Base-by-base conservation (phyloP, 2,329 filamentous ascomycete species). In the Aschersonia sp. region DNA sequence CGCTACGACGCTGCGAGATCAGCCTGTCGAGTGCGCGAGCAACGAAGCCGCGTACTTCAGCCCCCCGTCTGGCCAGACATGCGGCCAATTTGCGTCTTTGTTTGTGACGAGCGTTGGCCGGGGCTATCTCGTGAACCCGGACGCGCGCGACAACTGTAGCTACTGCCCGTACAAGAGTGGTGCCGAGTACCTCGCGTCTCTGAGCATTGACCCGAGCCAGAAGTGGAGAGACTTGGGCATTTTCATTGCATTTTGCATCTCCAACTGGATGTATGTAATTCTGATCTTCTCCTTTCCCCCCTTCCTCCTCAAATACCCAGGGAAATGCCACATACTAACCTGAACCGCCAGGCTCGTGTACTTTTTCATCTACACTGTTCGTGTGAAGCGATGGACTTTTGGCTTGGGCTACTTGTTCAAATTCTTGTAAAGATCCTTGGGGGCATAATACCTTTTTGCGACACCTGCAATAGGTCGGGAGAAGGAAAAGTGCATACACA, bases 311-410 rank as follows among this genome's bases (percentile, higher is more conserved):
- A 10, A 12, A 9, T 42, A 12, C 31, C 10, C 9, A 30, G 6
- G n/a, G 6, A 43, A 10, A 30, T 42, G 40, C 10, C 40, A 42
- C 9, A 7, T 8, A 6, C 40, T 42, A 6, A 42, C 40, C 5
- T 40, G 44, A 40, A 41, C 14, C 12, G 8, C 39, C 37, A 50
- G 49, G 43, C 53, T 87, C 47, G 81, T 87, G 1, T 85, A 85
- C 60, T 85, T 87, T 64, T 87, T 88, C 58, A 79, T 87, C 49
- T 88, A 83, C 63, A 82, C 78, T 3, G 80, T 86, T 6, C 71
- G 84, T 14, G 76, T 87, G 47, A 73, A 72, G 53, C 75, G 80
- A 6, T 87, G 82, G 81, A 75, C 65, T 29, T 87, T 87, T 61
- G 84, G 83, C 0, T 70, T 87, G 49, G 76, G 76, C 0, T 65